phyloP scores from a whole-genome alignment of 768 basidiomycete genomes.

The Boletus bicolor region DNA sequence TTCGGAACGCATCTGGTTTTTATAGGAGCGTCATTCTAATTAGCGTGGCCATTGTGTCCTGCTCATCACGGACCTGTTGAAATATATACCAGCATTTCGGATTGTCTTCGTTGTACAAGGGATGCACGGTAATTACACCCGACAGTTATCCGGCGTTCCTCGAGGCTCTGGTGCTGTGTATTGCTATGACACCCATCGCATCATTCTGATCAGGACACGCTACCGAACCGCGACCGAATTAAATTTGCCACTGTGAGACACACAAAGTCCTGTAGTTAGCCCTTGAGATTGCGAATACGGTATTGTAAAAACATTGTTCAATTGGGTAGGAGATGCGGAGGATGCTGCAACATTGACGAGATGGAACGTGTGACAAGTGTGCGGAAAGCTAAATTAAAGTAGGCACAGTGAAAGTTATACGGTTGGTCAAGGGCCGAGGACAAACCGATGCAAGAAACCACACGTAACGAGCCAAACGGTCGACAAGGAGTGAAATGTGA shows the following conservation, averaged over 20 bases:
- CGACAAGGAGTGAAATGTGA: conserved; percentile 34
- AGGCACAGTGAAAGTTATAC: conserved; percentile 31
- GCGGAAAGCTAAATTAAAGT: conserved; percentile 31
- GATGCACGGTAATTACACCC: neutral
- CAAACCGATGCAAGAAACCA: conserved; percentile 33
- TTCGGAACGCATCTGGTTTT: neutral
- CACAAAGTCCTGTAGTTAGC: conserved; percentile 28
- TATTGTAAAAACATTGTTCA: conserved; percentile 40
- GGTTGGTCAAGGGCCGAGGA: conserved; percentile 22
- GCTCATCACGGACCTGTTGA: neutral
- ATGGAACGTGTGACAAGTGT: conserved; percentile 30
- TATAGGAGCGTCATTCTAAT: neutral
- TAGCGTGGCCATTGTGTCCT: neutral
- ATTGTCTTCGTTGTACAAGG: neutral
- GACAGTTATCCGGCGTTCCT: neutral
- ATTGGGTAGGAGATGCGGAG: conserved; percentile 36
- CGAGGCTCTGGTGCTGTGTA: conserved; percentile 11
- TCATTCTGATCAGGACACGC: conserved; percentile 11
- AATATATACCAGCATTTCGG: neutral
- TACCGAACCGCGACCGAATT: conserved; percentile 7
- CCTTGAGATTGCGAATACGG: conserved; percentile 31
- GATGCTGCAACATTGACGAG: conserved; percentile 48
- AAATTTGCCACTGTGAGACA: conserved; percentile 4
- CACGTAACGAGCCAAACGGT: conserved; percentile 34
- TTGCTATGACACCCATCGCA: conserved; percentile 9